Evolutionary conservation across 1,284 basidiomycete genomes (phyloP), one percentile per base, ranked within the genome.

Genomic region (Moesziomyces sp.): DNA sequence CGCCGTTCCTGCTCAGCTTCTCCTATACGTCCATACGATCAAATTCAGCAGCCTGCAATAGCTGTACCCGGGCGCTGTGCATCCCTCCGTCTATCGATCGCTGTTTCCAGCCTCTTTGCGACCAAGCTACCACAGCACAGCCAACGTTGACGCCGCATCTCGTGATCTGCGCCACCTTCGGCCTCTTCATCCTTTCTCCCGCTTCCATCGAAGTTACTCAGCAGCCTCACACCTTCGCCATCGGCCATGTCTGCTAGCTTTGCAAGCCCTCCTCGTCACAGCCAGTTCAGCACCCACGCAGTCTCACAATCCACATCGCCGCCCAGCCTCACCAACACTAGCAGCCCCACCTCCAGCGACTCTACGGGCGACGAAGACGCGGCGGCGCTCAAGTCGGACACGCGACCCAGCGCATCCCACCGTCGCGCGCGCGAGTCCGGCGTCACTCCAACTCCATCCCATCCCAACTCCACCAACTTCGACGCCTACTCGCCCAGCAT

Each of bases 291-390:
- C 43, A n/a, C 23, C 5, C 24, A 42, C 5, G n/a, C 42, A 26
- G 49, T 50, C 7, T 23, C 57, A 38, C 63, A 52, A 5, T 68
- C 64, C 43, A 61, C 55, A 11, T 71, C 73, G 23, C 73, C 68
- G 38, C 73, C 73, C 5, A 61, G 60, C 40, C 60, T 75, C 38
- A 75, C 73, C 19, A 58, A 45, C 38, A 55, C 68, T 28, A 68
- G 64, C 55, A 71, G 68, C 33, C 73, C 73, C 10, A 60, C 68
- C 21, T 75, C 73, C 0, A 71, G 64, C 58, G 73, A 72, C 46
- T 75, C 73, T 1, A 68, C 58, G 2, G 73, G 64, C 45, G 73
- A 75, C 54, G 68, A 71, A 45, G 60, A 68, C 49, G 53, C 35
- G 26, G 23, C 51, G 51, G 23, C 51, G 51, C 50, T 52, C 46